Evolutionary conservation across 208 protist species (phyloP), one percentile per base, ranked within the genome.

Genomic region (Leishmania gerbilli): DNA sequence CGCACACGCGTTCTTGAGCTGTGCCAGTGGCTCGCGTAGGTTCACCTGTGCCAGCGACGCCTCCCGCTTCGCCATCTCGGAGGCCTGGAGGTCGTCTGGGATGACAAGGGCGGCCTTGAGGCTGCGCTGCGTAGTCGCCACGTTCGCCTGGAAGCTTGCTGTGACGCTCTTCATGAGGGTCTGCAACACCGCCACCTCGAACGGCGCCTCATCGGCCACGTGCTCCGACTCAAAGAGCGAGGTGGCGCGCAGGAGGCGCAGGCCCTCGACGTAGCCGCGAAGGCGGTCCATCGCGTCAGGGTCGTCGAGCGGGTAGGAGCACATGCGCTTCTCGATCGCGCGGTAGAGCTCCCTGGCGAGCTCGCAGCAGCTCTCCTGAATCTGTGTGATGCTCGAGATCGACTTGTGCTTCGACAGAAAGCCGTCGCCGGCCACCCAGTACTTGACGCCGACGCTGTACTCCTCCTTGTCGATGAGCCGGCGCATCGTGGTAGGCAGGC

Each of bases 201-300:
- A 94, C 24, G 85, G 81, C 21, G 68, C 67, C 56, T 88, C 74
- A 58, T 82, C 80, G 55, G 51, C 49, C n/a, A 77, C 83, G 81
- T 75, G 53, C 47, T 24, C 79, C 13, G 58, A 79, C 67, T 79
- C 78, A 68, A 92, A 93, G 55, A 95, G 83, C n/a, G 92, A 94
- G 1, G 92, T 97, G 37, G 91, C 87, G 42, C 91, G 93, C 79
- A 97, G 85, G 51, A 95, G 87, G n/a, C 94, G 92, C 74, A 97
- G 82, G 84, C 94, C 82, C 71, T 95, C 92, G 24, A 96, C 89
- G 67, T 91, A 88, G 71, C 85, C 60, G 68, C 89, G 92, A 34
- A 95, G 92, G 49, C 83, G 77, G 71, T 96, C 92, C 90, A 96
- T 95, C 34, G 91, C 90, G 68, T 96, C 93, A 5, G 90, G 90